These are phyloP conservation scores for Pholiota molesta DNA, from an alignment of 768 basidiomycete species.

Conservation along the genomic window DNA sequence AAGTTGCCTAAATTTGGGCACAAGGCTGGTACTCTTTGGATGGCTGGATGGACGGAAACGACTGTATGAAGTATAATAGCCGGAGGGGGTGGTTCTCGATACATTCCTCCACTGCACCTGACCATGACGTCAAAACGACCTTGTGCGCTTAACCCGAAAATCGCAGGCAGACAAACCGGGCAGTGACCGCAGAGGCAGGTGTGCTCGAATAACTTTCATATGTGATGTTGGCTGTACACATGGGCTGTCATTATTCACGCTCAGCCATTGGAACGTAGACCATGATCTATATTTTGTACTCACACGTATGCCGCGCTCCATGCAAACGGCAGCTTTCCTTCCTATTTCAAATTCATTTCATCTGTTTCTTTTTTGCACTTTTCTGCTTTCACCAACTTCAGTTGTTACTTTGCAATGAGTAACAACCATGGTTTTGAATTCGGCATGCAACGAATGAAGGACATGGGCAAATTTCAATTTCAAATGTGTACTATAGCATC, in stretches of 20 bases:
- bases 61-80: slow-evolving; percentile 15
- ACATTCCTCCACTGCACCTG: slow-evolving; percentile 10
- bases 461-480: too few relatives aligned
- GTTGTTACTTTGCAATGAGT: not conserved
- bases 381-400: not conserved
- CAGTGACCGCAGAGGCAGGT: not conserved
- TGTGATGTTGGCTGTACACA: not conserved
- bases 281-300: not conserved
- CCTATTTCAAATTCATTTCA: not conserved
- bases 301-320: not conserved
- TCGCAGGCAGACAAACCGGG: slow-evolving; percentile 12
- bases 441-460: too few relatives aligned
- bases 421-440: not conserved
- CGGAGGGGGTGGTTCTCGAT: slow-evolving; percentile 3
- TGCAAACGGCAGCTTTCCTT: not conserved
- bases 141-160: not conserved
- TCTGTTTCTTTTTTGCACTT: not conserved
- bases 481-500: too few relatives aligned
- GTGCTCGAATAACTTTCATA: slow-evolving; percentile 1
- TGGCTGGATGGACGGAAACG: slow-evolving; percentile 14
- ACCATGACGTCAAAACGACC: slow-evolving; percentile 9
- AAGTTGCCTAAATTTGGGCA: slow-evolving; percentile 7
- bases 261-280: not conserved
- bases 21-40: slow-evolving; percentile 1
- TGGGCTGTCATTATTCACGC: not conserved